Conservation (phyloP, 768 basidiomycete species). For the Leccinum pellstonianum region DNA sequence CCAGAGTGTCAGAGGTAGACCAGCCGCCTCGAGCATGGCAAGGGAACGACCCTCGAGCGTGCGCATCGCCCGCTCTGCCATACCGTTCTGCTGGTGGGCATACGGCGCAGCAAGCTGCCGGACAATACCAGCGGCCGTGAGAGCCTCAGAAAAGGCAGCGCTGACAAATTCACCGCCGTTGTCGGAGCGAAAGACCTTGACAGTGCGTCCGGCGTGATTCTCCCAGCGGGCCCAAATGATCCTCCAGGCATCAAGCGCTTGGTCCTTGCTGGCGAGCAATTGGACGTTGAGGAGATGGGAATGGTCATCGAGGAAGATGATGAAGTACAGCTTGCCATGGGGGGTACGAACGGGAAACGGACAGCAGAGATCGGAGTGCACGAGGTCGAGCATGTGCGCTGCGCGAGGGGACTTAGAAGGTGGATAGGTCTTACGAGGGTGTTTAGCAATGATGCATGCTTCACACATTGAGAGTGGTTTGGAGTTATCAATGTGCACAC, state of each 20-base stretch:
- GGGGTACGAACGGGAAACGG: slow-evolving; percentile 22
- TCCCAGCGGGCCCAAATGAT: neutral
- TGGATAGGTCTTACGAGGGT: neutral
- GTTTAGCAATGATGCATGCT: slow-evolving; percentile 6
- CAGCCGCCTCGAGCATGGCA: slow-evolving; percentile 23
- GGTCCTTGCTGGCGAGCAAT: neutral
- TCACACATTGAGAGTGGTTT: neutral
- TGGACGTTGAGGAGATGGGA: neutral
- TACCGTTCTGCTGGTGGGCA: slow-evolving; percentile 35
- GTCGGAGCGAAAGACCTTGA: slow-evolving; percentile 1
- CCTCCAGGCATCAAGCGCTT: neutral
- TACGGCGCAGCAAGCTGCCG: slow-evolving; percentile 28
- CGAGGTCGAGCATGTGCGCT: slow-evolving; percentile 11
- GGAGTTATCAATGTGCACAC: neutral
- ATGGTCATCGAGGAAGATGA: slow-evolving; percentile 17
- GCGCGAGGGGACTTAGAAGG: slow-evolving; percentile 2
- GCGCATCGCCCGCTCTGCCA: slow-evolving; percentile 28
- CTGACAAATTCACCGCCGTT: slow-evolving; percentile 7
- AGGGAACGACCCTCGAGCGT: slow-evolving; percentile 26
- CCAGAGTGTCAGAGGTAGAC: slow-evolving; percentile 15
- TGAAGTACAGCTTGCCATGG: slow-evolving; percentile 16
- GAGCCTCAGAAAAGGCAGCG: neutral
- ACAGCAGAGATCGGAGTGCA: slow-evolving; percentile 29
- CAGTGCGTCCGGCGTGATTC: neutral
- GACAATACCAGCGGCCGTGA: slow-evolving; percentile 15